Conservation (phyloP, 176 grass and related monocot genomes). For the Chloris gayana region DNA sequence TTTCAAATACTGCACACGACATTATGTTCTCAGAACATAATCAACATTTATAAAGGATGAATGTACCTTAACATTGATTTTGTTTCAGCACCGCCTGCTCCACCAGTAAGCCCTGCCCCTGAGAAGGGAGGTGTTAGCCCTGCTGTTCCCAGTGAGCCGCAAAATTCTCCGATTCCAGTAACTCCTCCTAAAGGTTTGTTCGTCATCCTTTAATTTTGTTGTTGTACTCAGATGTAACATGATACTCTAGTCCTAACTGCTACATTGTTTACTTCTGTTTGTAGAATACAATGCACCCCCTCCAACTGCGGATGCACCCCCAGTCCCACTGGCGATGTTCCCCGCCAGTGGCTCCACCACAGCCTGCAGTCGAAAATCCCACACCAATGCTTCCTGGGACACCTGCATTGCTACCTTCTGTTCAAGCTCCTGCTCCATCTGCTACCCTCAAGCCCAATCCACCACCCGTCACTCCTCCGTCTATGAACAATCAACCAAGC, state of each 20-base stretch:
- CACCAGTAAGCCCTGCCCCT: slow-evolving; percentile 26
- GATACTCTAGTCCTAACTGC: background rate
- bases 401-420: slow-evolving; percentile 57
- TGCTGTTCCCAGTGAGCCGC: slow-evolving; percentile 5
- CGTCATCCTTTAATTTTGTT: background rate
- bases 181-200: slow-evolving; percentile 50
- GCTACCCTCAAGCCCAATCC: slow-evolving; percentile 39
- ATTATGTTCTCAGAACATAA: background rate
- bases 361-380: slow-evolving; percentile 21
- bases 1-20: background rate
- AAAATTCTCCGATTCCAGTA: slow-evolving; percentile 30
- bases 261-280: slow-evolving; percentile 16
- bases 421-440: slow-evolving; percentile 55
- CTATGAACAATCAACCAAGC: slow-evolving; percentile 49
- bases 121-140: slow-evolving; percentile 37
- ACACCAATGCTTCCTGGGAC: slow-evolving; percentile 51
- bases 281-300: slow-evolving; percentile 33
- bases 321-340: slow-evolving; percentile 21
- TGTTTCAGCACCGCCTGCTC: slow-evolving; percentile 36
- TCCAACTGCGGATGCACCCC: slow-evolving; percentile 35
- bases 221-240: background rate
- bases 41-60: background rate
- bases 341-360: slow-evolving; percentile 39
- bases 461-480: slow-evolving; percentile 38
- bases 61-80: slow-evolving; percentile 32